A percentile compares a stretch with the other conserved stretches of the same genome.
These are phyloP conservation scores for Phytopythium delawarense DNA, from an alignment of 352 stramenopile species.

Conservation along the genomic window DNA sequence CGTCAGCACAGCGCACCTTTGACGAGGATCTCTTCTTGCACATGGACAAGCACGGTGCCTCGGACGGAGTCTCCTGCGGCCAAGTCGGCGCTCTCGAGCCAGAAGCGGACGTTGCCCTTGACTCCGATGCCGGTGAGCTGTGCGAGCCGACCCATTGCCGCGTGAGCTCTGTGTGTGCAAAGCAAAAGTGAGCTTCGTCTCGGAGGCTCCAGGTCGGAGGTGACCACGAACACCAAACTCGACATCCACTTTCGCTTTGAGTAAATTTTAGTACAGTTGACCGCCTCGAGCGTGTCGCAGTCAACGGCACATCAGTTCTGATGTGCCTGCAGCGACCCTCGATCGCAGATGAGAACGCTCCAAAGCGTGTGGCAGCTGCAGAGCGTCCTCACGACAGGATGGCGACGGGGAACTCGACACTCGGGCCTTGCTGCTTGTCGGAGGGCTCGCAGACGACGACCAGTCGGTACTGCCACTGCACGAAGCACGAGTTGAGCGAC, in stretches of 20 bases:
- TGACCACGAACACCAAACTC: neutral
- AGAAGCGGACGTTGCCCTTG: conserved; percentile 17
- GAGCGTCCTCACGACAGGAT: neutral
- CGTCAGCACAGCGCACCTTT: conserved; percentile 10
- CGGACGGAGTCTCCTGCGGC: conserved; percentile 17
- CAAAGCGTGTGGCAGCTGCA: neutral
- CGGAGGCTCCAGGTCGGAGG: no score
- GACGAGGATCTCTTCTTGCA: conserved; percentile 17
- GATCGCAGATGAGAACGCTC: no score
- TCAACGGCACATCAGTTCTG: neutral
- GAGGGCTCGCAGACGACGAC: neutral
- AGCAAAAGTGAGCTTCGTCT: neutral
- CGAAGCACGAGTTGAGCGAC: conserved; percentile 8
- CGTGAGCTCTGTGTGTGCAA: neutral
- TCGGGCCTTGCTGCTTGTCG: neutral
- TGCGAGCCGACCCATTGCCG: conserved; percentile 15
- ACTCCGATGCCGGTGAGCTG: conserved; percentile 15
- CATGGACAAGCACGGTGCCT: conserved; percentile 21
- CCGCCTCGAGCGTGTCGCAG: neutral
- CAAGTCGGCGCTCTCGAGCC: conserved; percentile 21
- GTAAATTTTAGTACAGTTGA: conserved; percentile 1
- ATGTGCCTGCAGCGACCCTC: neutral
- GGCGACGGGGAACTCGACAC: conserved; percentile 3
- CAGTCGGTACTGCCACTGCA: conserved; percentile 6
- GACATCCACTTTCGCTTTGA: neutral